Evolutionary conservation across 495 filamentous ascomycete species (phyloP), one percentile per base, ranked within the genome.

Genomic region (Penicillium parvum): DNA sequence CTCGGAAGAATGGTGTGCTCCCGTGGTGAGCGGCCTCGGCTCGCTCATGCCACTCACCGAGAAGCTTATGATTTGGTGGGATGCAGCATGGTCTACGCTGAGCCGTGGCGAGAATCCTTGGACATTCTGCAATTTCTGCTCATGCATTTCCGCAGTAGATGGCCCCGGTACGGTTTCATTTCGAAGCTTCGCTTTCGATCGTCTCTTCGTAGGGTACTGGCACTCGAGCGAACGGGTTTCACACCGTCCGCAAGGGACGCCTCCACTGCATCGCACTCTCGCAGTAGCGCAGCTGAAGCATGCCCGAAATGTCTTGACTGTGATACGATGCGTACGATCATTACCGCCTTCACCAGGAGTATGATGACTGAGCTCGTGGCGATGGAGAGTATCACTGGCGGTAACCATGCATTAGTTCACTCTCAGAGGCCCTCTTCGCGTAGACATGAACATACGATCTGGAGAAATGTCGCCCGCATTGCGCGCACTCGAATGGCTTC

Each of bases 391-490:
- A 45, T 82, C 78, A 43, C 69, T 78, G 47, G n/a, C n/a, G n/a
- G n/a, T n/a, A n/a, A n/a, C n/a, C n/a, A n/a, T n/a, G n/a, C n/a
- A n/a, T n/a, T n/a, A n/a, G n/a, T n/a, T n/a, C n/a, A n/a, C n/a
- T n/a, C n/a, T n/a, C n/a, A n/a, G n/a, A n/a, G n/a, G n/a, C n/a
- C n/a, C n/a, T n/a, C n/a, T n/a, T n/a, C n/a, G n/a, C n/a, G n/a
- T n/a, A n/a, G n/a, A n/a, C 29, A 22, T 32, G 37, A 29, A 53
- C 61, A 52, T 65, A 77, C 71, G 68, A 78, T 57, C 71, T 66
- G 14, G 82, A 82, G 56, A 88, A 88, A 44, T 82, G 75, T 37
- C 84, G 77, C 17, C 74, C 72, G 57, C 84, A 88, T 49, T 79
- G 73, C 7, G 73, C 63, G 51, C 84, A 88, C 48, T 80, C 75